phyloP scores from a whole-genome alignment of 169 alveolate genomes.

The Eimeria brunetti region DNA sequence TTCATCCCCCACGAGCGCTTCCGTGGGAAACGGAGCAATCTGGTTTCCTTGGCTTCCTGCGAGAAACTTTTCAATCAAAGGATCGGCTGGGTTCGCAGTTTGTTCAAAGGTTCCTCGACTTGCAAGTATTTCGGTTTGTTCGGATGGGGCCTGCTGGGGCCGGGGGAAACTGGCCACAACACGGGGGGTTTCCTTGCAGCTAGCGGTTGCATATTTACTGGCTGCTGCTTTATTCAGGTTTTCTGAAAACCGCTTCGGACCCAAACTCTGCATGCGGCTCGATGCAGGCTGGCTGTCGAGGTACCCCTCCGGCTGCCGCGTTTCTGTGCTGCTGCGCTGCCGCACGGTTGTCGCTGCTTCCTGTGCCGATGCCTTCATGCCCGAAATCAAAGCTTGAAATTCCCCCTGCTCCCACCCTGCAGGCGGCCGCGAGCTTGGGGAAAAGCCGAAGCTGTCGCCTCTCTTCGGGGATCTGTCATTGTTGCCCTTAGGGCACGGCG shows the following conservation, averaged over 20 bases:
- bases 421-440: background rate
- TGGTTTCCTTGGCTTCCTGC: background rate
- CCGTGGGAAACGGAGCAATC: background rate
- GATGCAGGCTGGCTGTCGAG: background rate
- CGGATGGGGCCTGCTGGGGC: background rate
- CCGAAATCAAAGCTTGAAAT: background rate
- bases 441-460: slow-evolving; percentile 37
- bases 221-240: background rate
- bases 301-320: background rate
- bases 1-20: slow-evolving; percentile 25
- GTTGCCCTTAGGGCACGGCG: background rate
- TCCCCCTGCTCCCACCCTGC: slow-evolving; percentile 23
- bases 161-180: slow-evolving; percentile 37
- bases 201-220: background rate
- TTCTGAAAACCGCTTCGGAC: background rate
- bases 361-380: slow-evolving; percentile 22
- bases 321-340: background rate
- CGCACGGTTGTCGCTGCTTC: background rate
- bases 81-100: background rate
- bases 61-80: background rate
- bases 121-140: background rate
- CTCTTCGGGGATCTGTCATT: slow-evolving; percentile 28
- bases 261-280: background rate
- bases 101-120: slow-evolving; percentile 48
- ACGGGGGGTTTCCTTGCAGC: slow-evolving; percentile 20